These are phyloP conservation scores for Fusarium proliferatum DNA, from an alignment of 2,329 filamentous ascomycete genomes.

Conservation along the genomic window DNA sequence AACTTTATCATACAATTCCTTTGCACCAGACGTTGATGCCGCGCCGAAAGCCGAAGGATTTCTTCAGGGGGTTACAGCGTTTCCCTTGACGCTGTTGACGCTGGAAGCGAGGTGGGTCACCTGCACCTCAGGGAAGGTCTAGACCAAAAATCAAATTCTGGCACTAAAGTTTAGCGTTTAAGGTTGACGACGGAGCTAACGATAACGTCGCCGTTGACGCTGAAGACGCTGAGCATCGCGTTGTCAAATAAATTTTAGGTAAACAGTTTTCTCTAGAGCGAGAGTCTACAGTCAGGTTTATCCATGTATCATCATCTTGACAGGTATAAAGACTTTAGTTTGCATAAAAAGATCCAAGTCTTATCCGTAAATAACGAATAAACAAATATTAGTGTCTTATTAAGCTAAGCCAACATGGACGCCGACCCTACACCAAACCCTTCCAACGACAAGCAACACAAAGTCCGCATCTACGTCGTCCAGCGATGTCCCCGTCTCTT, in stretches of 20 bases:
- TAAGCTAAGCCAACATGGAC: background rate
- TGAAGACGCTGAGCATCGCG: background rate
- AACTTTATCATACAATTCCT: background rate
- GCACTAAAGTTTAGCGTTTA: rapidly evolving
- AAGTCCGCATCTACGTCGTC: background rate
- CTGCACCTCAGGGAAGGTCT: background rate
- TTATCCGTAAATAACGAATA: no score
- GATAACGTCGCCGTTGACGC: background rate
- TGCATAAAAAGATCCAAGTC: background rate
- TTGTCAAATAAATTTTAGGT: background rate
- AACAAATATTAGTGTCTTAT: no score
- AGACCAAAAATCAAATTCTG: background rate
- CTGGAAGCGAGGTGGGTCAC: background rate
- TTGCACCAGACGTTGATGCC: rapidly evolving
- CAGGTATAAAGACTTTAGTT: background rate
- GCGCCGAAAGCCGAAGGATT: rapidly evolving
- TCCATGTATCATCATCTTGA: background rate
- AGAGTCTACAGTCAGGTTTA: background rate
- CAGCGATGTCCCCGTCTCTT: background rate
- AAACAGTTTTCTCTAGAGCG: background rate
- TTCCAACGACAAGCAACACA: background rate
- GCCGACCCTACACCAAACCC: background rate
- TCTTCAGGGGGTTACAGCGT: background rate
- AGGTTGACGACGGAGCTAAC: background rate
- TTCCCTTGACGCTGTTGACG: background rate